A percentile compares a stretch with the other conserved stretches of the same genome.
phyloP scores from a whole-genome alignment of 2,329 filamentous ascomycete species.

The Alternaria ventricosa region DNA sequence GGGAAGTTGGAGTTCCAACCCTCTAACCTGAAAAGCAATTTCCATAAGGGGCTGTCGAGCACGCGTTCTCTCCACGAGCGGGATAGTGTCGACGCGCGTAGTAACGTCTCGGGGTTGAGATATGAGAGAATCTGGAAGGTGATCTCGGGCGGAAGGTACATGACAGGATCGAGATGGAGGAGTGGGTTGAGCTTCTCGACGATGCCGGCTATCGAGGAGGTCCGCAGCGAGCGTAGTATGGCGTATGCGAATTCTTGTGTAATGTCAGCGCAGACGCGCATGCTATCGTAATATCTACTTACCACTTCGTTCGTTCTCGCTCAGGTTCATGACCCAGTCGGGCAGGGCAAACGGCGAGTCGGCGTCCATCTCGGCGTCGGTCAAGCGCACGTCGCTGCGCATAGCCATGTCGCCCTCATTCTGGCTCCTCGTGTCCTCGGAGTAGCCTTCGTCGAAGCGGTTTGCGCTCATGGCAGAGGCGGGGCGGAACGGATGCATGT shows the following conservation, averaged over 20 bases:
- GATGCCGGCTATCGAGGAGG: constrained; percentile 78
- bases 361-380: constrained; percentile 43
- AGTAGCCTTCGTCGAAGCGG: constrained; percentile 82
- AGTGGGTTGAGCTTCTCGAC: constrained; percentile 81
- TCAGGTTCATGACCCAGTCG: constrained; percentile 61
- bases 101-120: constrained; percentile 79
- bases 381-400: constrained; percentile 44
- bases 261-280: constrained; percentile 7
- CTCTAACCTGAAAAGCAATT: constrained; percentile 79
- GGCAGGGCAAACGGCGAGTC: constrained; percentile 53
- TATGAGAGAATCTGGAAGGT: constrained; percentile 88
- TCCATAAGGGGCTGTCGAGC: constrained; percentile 86
- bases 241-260: constrained; percentile 77
- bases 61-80: constrained; percentile 82
- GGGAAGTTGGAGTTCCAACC: constrained; percentile 77
- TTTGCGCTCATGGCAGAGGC: constrained; percentile 46
- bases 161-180: constrained; percentile 90
- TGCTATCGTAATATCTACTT: constrained; percentile 21
- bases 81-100: constrained; percentile 80
- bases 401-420: constrained; percentile 51
- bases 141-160: constrained; percentile 85
- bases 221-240: constrained; percentile 78
- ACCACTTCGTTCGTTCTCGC: constrained; percentile 64
- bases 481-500: constrained; percentile 46
- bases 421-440: constrained; percentile 70